Percentiles rank a stretch among this genome's conserved stretches.
Conservation (phyloP, 208 protist species). For the Leishmania amazonensis region DNA sequence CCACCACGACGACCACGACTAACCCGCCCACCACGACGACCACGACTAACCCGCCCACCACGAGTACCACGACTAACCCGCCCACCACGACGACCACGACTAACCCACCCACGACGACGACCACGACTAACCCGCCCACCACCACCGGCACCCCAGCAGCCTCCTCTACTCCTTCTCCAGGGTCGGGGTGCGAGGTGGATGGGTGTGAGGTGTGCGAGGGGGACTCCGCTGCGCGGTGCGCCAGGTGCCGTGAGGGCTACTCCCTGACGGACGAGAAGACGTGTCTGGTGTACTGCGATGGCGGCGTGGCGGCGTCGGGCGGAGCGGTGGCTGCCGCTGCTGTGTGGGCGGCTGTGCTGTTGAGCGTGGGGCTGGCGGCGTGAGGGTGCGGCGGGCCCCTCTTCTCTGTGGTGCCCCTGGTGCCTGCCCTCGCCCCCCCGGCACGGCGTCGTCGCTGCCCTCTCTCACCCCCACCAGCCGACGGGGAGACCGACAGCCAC, state of each 20-base stretch:
- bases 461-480: neutral
- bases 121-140: neutral
- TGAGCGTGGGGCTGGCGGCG: neutral
- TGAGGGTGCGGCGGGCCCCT: neutral
- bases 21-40: neutral
- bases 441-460: neutral
- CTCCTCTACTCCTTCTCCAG: neutral
- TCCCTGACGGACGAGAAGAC: neutral
- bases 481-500: neutral
- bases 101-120: neutral
- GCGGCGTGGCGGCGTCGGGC: neutral
- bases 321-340: neutral
- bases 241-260: neutral
- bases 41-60: too few species aligned
- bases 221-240: neutral
- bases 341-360: neutral
- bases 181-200: neutral
- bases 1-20: neutral
- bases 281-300: neutral
- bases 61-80: too few species aligned
- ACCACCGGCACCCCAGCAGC: neutral
- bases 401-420: neutral
- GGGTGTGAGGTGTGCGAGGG: neutral
- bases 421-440: neutral
- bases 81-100: too few species aligned